Evolutionary conservation across 257 asterid genomes (phyloP).

Genomic region (Nyctanthes arbortristis): DNA sequence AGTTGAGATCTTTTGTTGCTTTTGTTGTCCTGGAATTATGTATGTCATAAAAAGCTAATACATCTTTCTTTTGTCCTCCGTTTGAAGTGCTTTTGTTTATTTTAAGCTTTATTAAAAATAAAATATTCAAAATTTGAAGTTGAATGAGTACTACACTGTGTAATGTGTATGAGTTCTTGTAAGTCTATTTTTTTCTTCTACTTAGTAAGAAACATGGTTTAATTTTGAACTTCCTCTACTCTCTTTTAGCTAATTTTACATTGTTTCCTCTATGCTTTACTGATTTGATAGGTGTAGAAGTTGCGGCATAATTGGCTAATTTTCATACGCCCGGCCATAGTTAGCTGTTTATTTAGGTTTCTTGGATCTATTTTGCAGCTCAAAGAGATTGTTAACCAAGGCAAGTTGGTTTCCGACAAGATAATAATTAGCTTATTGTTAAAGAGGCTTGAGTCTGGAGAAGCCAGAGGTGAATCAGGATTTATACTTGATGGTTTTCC

Average conservation of each 20-base stretch:
- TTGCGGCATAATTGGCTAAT: too few relatives aligned
- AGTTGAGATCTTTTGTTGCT: neutral
- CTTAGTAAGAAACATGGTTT: neutral
- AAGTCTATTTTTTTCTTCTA: neutral
- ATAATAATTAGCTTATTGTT: slow-evolving; percentile 73
- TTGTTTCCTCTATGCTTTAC: too few relatives aligned
- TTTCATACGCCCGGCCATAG: too few relatives aligned
- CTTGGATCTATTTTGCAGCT: slow-evolving; percentile 48
- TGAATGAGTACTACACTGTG: too few relatives aligned
- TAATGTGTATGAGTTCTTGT: neutral
- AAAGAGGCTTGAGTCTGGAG: slow-evolving; percentile 93
- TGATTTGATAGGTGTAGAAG: too few relatives aligned
- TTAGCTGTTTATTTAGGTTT: neutral
- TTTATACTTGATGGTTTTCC: slow-evolving; percentile 95
- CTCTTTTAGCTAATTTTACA: too few relatives aligned
- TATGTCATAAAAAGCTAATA: too few relatives aligned
- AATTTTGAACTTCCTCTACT: too few relatives aligned
- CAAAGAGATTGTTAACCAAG: slow-evolving; percentile 86
- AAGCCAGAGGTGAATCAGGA: slow-evolving; percentile 78
- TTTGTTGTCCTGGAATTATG: neutral
- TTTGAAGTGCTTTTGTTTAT: neutral
- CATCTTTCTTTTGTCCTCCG: neutral
- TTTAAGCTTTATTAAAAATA: neutral
- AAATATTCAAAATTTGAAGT: neutral
- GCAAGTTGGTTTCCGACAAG: slow-evolving; percentile 95